Evolutionary conservation across 2,329 filamentous ascomycete genomes (phyloP).

Genomic region (Arthrocladium fulminans): DNA sequence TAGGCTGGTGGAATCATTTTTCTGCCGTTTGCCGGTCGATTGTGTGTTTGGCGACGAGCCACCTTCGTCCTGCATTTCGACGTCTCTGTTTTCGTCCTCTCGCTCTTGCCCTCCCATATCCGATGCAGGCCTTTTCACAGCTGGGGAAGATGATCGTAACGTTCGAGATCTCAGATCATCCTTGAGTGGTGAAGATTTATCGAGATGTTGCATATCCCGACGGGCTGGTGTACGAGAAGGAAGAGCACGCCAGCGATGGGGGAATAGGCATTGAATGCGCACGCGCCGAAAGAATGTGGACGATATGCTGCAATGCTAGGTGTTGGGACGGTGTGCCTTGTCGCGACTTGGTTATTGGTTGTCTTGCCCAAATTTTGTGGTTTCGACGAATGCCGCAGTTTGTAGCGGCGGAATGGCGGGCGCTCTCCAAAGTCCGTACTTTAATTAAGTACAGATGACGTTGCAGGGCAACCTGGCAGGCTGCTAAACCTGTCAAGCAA

Average conservation of each 20-base stretch:
- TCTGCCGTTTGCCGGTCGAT: slow-evolving; percentile 18
- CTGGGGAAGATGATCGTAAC: slow-evolving; percentile 42
- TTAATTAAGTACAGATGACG: not conserved
- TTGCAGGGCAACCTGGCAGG: not conserved
- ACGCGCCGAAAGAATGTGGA: slow-evolving; percentile 6
- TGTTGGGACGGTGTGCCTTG: slow-evolving; percentile 1
- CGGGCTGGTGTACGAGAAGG: slow-evolving; percentile 10
- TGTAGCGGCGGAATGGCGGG: not conserved
- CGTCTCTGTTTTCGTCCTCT: slow-evolving; percentile 20
- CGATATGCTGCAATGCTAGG: not conserved
- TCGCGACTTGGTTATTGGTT: slow-evolving; percentile 2
- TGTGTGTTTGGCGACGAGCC: slow-evolving; percentile 10
- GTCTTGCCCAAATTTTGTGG: slow-evolving; percentile 7
- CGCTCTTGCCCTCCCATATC: slow-evolving; percentile 42
- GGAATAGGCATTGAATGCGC: not conserved
- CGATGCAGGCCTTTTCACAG: slow-evolving; percentile 45
- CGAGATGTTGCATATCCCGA: slow-evolving; percentile 30
- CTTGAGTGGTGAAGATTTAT: slow-evolving; percentile 22
- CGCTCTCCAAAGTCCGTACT: not conserved
- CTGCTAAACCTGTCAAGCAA: too few species aligned
- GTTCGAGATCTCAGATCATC: slow-evolving; percentile 22
- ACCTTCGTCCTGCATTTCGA: slow-evolving; percentile 26
- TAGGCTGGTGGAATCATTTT: slow-evolving; percentile 8
- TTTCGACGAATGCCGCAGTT: not conserved
- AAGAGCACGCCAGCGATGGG: not conserved